Evolutionary conservation across 768 basidiomycete genomes (phyloP), one percentile per base, ranked within the genome.

Genomic region (Xerocomellus intermedius): DNA sequence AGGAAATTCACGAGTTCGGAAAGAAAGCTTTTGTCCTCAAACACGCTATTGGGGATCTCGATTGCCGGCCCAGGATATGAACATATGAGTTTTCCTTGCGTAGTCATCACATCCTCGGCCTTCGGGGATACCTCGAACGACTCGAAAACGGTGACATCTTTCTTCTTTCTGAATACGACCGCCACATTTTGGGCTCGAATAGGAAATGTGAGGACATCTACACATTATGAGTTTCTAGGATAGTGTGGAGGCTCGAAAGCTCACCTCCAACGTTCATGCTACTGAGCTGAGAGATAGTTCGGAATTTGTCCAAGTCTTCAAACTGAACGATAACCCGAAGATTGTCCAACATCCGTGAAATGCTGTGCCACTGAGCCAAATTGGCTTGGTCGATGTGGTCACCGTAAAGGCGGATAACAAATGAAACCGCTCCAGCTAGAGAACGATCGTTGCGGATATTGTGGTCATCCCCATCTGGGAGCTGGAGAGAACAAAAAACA

Each of bases 121-220:
- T 62, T 59, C 1, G 79, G 73, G 2, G 77, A 77, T 14, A 75
- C 69, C 58, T 82, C 77, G 52, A 83, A 84, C 8, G 66, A 64
- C 56, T 82, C 82, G 51, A 78, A 74, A 22, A 70, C 52, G 13
- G 74, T 73, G 13, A 60, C 51, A 7, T 57, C 37, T n/a, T 55
- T 44, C 16, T 50, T 50, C 46, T 64, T 68, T 36, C 77, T 72
- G 19, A 79, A 57, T 12, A 82, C 62, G 4, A 83, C 51, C 10
- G 72, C 78, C 4, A 77, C 80, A 46, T 83, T 83, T 52, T 83
- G 82, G 0, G 74, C 71, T 22, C 66, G 68, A 32, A 83, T 69
- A 5, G 70, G 70, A 39, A 78, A 68, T 19, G 68, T 64, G 4
- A 77, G 52, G 8, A 70, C 62, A 48, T 74, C 81, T 82, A 12